These are phyloP conservation scores for Hyphopichia wangnamkhiaoensis DNA, from an alignment of 1,139 yeast species.

Conservation along the genomic window DNA sequence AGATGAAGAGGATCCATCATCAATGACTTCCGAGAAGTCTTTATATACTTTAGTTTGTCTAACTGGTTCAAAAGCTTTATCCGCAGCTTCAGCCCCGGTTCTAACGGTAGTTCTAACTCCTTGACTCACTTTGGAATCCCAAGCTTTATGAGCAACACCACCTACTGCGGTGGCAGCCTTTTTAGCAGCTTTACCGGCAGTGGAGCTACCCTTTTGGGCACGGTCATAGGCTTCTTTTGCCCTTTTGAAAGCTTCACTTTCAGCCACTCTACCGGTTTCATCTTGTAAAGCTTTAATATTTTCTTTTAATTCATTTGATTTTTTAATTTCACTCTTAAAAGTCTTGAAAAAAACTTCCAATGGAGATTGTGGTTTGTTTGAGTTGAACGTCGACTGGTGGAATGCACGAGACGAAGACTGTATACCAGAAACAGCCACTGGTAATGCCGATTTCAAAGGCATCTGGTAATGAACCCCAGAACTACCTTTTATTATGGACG, in stretches of 20 bases:
- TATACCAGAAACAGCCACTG: too few species aligned
- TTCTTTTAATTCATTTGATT: conserved; percentile 85
- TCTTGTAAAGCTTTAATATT: conserved; percentile 94
- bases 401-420: neutral
- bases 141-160: conserved; percentile 83
- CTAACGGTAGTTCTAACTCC: conserved; percentile 81
- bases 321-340: conserved; percentile 86
- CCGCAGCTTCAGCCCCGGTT: conserved; percentile 78
- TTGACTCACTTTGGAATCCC: conserved; percentile 95
- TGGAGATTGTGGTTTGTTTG: conserved; percentile 54
- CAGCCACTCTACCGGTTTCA: conserved; percentile 94
- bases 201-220: conserved; percentile 79
- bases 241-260: conserved; percentile 87
- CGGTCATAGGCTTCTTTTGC: conserved; percentile 91
- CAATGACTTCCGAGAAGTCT: conserved; percentile 85
- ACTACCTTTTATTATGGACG: conserved; percentile 9
- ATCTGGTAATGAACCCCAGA: conserved; percentile 1
- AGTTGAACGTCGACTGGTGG: neutral
- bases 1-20: conserved; percentile 83
- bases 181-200: conserved; percentile 79
- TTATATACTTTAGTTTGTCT: conserved; percentile 88
- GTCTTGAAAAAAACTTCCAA: conserved; percentile 92
- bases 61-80: conserved; percentile 90
- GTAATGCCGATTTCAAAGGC: neutral
- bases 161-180: conserved; percentile 97